A percentile compares a stretch with the other conserved stretches of the same genome.
These are phyloP conservation scores for Trametes villosa DNA, from an alignment of 768 basidiomycete species.

Conservation along the genomic window DNA sequence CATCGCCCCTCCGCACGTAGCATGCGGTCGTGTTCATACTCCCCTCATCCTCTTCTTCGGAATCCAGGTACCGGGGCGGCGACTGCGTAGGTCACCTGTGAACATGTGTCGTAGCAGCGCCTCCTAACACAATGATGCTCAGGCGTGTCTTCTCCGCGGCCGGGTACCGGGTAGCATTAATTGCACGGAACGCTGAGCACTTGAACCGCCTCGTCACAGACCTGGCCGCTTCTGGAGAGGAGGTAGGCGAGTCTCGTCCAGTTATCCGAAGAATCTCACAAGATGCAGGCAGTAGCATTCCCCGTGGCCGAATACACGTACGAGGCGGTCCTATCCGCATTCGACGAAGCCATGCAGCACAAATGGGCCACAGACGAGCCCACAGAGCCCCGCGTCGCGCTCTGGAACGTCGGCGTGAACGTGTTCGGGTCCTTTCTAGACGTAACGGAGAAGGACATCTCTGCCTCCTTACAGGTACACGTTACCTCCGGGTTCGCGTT, in stretches of 20 bases:
- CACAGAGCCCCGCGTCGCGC: slow-evolving; percentile 42
- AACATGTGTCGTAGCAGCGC: background rate
- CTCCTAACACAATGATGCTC: background rate
- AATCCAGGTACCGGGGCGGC: slow-evolving; percentile 43
- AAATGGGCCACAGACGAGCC: slow-evolving; percentile 32
- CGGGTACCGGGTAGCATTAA: slow-evolving; percentile 46
- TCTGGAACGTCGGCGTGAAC: slow-evolving; percentile 44
- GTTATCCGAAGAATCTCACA: background rate
- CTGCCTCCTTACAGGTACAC: slow-evolving; percentile 37
- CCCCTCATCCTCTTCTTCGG: background rate
- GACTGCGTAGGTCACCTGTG: slow-evolving; percentile 40
- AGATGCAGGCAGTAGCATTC: slow-evolving; percentile 43
- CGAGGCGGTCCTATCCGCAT: slow-evolving; percentile 36
- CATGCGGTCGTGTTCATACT: background rate
- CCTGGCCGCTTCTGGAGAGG: slow-evolving; percentile 40
- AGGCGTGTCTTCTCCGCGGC: slow-evolving; percentile 44
- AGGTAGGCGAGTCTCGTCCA: slow-evolving; percentile 28
- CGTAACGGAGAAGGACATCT: slow-evolving; percentile 42
- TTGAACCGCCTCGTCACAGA: slow-evolving; percentile 40
- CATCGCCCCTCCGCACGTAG: background rate
- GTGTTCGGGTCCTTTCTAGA: slow-evolving; percentile 45
- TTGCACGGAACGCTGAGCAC: slow-evolving; percentile 40
- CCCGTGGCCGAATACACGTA: slow-evolving; percentile 40
- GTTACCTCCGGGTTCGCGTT: slow-evolving; percentile 46
- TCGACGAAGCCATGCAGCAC: slow-evolving; percentile 37